Base-by-base conservation (phyloP, 805 yeast species). In the Zygosaccharomyces lentus region DNA sequence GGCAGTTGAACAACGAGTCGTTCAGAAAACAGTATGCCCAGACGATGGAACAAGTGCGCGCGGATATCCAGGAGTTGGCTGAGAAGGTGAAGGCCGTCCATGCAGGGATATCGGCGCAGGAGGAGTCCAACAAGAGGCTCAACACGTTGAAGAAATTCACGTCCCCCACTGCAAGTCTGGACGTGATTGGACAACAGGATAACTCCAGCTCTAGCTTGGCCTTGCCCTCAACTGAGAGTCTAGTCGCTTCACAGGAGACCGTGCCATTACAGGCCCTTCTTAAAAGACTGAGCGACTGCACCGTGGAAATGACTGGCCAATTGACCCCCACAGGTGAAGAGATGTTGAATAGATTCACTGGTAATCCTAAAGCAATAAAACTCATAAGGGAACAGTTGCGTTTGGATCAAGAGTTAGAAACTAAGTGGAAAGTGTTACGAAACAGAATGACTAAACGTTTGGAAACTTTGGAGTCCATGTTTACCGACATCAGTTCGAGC, bases 301-400 rank as follows among this genome's bases (percentile, higher is more conserved):
- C 59, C 2, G 34, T 48, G 2, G 63, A 59, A 10, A 61, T 52
- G 26, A 57, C 61, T 17, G 67, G 67, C 5, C 37, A 59, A n/a
- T 42, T 61, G 23, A 51, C 46, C 12, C 43, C 38, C 21, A 41
- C 54, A 10, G 66, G 67, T 27, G 63, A 61, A 37, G 59, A 54
- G 10, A 49, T 55, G 21, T 41, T 63, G 24, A 47, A 55, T 6
- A 53, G 53, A 37, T 41, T 59, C 31, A 54, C 61, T 12, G 49
- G 52, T 4, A 54, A 55, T 23, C 55, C 56, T 8, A 51, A 49
- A n/a, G 37, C 57, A 6, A 55, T 50, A 2, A 51, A 54, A 27
- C 24, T 59, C 17, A 51, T 64, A 12, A 61, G 52, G 30, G 59
- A 62, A n/a, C 61, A 64, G 47, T 9, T 60, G 2, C 48, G 45